These are phyloP conservation scores for Oidiodendron maius DNA, from an alignment of 495 filamentous ascomycete species.

Conservation along the genomic window DNA sequence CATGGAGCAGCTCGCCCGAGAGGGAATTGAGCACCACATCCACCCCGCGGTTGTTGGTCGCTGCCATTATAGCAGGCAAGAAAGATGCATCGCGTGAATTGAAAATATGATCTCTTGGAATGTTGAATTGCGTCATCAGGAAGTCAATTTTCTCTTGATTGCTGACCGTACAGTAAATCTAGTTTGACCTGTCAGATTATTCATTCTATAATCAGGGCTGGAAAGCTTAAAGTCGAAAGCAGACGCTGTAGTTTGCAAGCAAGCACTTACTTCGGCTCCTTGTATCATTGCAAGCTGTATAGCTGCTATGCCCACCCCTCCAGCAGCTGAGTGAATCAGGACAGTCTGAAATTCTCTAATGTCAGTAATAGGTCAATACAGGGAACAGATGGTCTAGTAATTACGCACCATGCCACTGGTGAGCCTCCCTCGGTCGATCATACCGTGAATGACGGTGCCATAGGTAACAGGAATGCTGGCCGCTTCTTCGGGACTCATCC, in stretches of 20 bases:
- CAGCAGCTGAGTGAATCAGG: conserved; percentile 53
- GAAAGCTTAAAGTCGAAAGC: conserved; percentile 38
- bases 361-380: too few species aligned
- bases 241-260: conserved; percentile 44
- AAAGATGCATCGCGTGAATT: conserved; percentile 37
- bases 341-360: too few species aligned
- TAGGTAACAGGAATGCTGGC: conserved; percentile 23
- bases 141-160: conserved; percentile 44
- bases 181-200: conserved; percentile 42
- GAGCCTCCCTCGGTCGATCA: conserved; percentile 25
- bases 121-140: conserved; percentile 39
- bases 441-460: conserved; percentile 30
- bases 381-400: too few species aligned
- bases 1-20: conserved; percentile 36
- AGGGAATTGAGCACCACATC: too few species aligned
- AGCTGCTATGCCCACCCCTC: conserved; percentile 52
- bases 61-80: conserved; percentile 27
- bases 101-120: conserved; percentile 47
- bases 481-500: conserved; percentile 39
- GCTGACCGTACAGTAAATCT: conserved; percentile 54
- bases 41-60: conserved; percentile 45
- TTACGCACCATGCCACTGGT: too few species aligned
- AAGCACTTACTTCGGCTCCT: conserved; percentile 26
- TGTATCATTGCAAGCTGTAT: conserved; percentile 55
- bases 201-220: not conserved